Conservation (phyloP, 1,284 basidiomycete genomes). For the Afroboletus lepidellus region DNA sequence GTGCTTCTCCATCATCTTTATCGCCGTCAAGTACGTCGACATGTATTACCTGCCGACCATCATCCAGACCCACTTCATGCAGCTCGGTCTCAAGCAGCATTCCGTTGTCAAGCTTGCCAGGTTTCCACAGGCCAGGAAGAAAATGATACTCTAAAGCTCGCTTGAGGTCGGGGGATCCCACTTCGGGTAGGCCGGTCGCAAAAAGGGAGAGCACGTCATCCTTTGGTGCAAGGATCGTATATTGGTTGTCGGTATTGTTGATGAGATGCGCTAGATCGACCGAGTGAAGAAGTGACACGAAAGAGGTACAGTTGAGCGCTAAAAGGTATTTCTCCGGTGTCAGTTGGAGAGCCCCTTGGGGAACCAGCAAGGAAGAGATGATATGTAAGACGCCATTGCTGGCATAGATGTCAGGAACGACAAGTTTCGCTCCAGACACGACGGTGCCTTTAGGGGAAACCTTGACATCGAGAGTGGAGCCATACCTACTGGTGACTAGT, state of each 20-base stretch:
- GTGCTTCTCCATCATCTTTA: constrained; percentile 44
- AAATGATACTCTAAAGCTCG: constrained; percentile 83
- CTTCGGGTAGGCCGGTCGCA: constrained; percentile 56
- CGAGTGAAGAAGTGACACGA: constrained; percentile 85
- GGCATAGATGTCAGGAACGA: constrained; percentile 81
- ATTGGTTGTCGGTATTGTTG: constrained; percentile 67
- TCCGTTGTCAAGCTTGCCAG: constrained; percentile 68
- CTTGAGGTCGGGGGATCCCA: constrained; percentile 65
- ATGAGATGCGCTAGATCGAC: constrained; percentile 77
- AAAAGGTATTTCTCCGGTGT: constrained; percentile 94
- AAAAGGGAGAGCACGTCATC: constrained; percentile 80
- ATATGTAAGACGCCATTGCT: constrained; percentile 96
- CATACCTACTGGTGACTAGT: constrained; percentile 70
- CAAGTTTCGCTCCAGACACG: constrained; percentile 65
- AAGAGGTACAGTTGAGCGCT: constrained; percentile 85
- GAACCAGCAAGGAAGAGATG: constrained; percentile 80
- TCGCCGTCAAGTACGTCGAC: constrained; percentile 62
- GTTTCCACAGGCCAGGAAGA: constrained; percentile 72
- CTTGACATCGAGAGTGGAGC: constrained; percentile 62
- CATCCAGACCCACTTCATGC: constrained; percentile 62
- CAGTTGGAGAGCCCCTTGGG: constrained; percentile 71
- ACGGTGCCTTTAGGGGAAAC: constrained; percentile 52
- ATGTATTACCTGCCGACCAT: constrained; percentile 69
- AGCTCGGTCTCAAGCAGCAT: constrained; percentile 81
- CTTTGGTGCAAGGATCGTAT: constrained; percentile 86